Conservation (phyloP, 2,329 filamentous ascomycete genomes). For the Xylariaceae sp. region DNA sequence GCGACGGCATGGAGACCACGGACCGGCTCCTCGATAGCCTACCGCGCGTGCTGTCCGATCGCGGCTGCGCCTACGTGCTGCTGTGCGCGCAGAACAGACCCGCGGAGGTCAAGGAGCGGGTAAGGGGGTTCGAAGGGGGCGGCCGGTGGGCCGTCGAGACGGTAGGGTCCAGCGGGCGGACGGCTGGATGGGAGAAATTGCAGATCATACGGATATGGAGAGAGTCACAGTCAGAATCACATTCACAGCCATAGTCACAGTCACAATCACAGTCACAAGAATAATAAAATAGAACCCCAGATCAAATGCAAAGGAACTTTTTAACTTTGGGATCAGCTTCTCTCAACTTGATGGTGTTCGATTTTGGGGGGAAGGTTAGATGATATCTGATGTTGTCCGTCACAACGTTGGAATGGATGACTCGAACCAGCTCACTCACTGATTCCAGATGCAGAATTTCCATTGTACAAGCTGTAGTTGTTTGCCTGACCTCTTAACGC, state of each 20-base stretch:
- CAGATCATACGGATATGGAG: constrained; percentile 84
- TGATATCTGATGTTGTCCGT: no score
- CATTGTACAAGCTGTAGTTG: constrained; percentile 13
- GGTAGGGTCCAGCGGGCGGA: constrained; percentile 76
- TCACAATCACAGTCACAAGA: background rate
- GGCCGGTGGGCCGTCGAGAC: constrained; percentile 67
- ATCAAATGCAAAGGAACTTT: background rate
- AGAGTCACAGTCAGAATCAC: constrained; percentile 24
- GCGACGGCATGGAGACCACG: constrained; percentile 91
- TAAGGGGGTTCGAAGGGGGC: constrained; percentile 47
- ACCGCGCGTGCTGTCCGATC: constrained; percentile 53
- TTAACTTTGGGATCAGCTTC: background rate
- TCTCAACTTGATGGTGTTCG: no score
- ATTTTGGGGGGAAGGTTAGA: no score
- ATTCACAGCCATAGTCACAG: constrained; percentile 2
- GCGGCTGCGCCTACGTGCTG: constrained; percentile 82
- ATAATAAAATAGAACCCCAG: background rate
- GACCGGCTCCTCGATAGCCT: constrained; percentile 68
- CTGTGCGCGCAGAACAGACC: constrained; percentile 90
- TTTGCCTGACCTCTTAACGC: constrained; percentile 27
- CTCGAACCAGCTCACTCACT: constrained; percentile 23
- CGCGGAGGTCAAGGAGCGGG: constrained; percentile 59
- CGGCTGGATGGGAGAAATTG: constrained; percentile 91
- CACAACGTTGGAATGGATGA: constrained; percentile 12
- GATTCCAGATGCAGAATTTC: constrained; percentile 17